Percentiles rank a stretch among this genome's conserved stretches.
Evolutionary conservation across 192 early-diverging fungal species (phyloP).

Genomic region (Oehlia diaphana): DNA sequence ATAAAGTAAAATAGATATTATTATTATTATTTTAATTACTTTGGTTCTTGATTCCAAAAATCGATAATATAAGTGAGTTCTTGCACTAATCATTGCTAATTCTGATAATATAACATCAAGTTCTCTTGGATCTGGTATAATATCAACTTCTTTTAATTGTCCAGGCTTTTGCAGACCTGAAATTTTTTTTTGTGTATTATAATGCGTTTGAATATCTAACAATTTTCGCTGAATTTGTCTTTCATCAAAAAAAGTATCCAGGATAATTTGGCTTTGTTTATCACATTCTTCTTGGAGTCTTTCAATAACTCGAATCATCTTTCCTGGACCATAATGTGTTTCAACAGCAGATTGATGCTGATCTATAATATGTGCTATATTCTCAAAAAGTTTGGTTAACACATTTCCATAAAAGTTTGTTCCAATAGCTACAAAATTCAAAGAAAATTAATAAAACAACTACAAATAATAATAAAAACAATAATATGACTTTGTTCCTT

Average conservation of each 20-base stretch:
- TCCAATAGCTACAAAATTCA: conserved; percentile 34
- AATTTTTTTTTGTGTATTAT: conserved; percentile 35
- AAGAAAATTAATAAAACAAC: conserved; percentile 20
- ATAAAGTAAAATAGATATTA: neutral
- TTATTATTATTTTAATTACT: conserved; percentile 32
- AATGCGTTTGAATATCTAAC: conserved; percentile 52
- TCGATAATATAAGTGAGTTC: conserved; percentile 73
- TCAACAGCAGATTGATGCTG: conserved; percentile 85
- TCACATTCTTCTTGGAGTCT: conserved; percentile 88
- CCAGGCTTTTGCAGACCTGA: conserved; percentile 20
- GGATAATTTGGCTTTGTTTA: conserved; percentile 68
- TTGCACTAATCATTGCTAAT: conserved; percentile 78
- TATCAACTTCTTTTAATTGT: conserved; percentile 29
- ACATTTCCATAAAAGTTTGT: conserved; percentile 74
- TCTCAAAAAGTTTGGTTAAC: conserved; percentile 87
- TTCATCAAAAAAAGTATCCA: conserved; percentile 82
- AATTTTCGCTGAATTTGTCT: conserved; percentile 54
- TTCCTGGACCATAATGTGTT: conserved; percentile 82
- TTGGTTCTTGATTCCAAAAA: conserved; percentile 82
- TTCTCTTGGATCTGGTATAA: conserved; percentile 71
- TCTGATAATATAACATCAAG: conserved; percentile 80
- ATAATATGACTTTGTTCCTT: conserved; percentile 2
- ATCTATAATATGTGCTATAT: conserved; percentile 83
- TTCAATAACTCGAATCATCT: conserved; percentile 86
- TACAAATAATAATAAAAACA: neutral